Evolutionary conservation across 1,139 yeast species (phyloP).

Genomic region (Suhomyces bribrorum): DNA sequence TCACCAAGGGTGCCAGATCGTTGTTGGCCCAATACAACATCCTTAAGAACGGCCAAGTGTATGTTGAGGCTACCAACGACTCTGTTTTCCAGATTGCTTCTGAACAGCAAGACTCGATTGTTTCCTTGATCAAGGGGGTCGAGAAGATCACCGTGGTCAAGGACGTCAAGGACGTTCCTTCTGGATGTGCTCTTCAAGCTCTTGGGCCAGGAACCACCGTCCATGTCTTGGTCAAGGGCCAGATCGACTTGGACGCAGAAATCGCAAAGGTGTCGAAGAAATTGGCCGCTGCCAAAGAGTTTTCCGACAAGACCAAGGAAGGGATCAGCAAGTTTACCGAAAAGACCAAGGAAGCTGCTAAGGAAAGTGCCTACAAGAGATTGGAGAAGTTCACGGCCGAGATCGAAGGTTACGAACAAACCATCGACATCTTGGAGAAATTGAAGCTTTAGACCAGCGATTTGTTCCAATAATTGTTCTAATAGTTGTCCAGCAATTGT

Average conservation of each 20-base stretch:
- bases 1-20: constrained; percentile 91
- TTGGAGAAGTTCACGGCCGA: constrained; percentile 78
- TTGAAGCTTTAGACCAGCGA: constrained; percentile 52
- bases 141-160: constrained; percentile 66
- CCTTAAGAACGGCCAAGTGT: constrained; percentile 82
- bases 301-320: constrained; percentile 39
- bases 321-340: constrained; percentile 71
- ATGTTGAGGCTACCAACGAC: constrained; percentile 64
- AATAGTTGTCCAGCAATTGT: no score
- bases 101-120: constrained; percentile 80
- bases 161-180: constrained; percentile 59
- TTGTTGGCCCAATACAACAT: constrained; percentile 87
- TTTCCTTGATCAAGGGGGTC: constrained; percentile 89
- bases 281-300: constrained; percentile 62
- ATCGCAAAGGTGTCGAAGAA: constrained; percentile 79
- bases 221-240: constrained; percentile 90
- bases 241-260: constrained; percentile 89
- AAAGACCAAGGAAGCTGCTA: constrained; percentile 82
- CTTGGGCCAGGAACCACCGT: constrained; percentile 82
- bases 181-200: constrained; percentile 86
- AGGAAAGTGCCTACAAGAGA: constrained; percentile 70
- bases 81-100: constrained; percentile 53
- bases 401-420: constrained; percentile 79
- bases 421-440: constrained; percentile 73
- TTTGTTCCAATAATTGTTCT: background rate